Evolutionary conservation across 2,329 filamentous ascomycete genomes (phyloP), one percentile per base, ranked within the genome.

Genomic region (Dactylellina haptotyla): DNA sequence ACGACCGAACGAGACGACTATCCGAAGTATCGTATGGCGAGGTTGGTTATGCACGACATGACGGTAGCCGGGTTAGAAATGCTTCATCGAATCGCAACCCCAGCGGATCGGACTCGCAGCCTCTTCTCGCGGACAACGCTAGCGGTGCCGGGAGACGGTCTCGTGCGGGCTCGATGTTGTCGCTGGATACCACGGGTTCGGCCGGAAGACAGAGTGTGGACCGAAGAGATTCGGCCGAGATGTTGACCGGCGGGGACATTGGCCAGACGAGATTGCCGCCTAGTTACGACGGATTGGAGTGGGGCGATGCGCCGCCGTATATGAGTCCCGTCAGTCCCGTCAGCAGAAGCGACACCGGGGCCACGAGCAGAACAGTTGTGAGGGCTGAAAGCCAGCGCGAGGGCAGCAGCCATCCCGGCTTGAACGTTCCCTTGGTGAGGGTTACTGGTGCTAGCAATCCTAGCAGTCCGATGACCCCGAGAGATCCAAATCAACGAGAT

Each of bases 21-120:
- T 91, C 89, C 46, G 89, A 88, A 64, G 91, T 95, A 16, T 88
- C 88, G 45, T 95, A 95, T 77, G 89, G 86, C 8, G 89, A 91
- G 43, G 80, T 95, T 3, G 91, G 91, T 32, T 86, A 93, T 12
- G 90, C 90, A 0, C 84, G 89, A 46, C 90, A 91, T 77, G 91
- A 95, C 77, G 91, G 91, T 54, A 91, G 90, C 0, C 84, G 91
- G 48, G 81, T 95, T 26, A 85, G 91, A 28, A 89, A 89, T 34
- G 90, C 88, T 78, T 93, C 89, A 2, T 28, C 56, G 6, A 69
- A 75, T 23, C 26, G 63, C 45, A 72, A 58, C 34, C 26, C 20
- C 16, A 14, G 45, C n/a, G 18, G 56, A 28, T 43, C 70, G 34
- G 63, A 75, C 39, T 69, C 70, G 18, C 70, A 75, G 26, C 69